Evolutionary conservation across 306 rosid species (phyloP), one percentile per base, ranked within the genome.

Genomic region (Castanea mollissima): DNA sequence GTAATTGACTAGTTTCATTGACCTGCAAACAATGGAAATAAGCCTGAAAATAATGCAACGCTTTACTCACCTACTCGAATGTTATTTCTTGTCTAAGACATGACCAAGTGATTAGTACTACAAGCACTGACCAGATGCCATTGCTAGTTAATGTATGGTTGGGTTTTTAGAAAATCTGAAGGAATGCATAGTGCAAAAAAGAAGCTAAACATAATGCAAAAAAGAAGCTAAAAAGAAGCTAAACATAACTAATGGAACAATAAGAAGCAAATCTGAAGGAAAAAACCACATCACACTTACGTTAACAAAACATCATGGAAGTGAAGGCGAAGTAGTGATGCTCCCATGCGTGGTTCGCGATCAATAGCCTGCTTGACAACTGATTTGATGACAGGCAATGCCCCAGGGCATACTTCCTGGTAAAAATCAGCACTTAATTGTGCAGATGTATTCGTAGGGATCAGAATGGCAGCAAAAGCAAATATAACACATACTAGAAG

Each of bases 291-390:
- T n/a, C 6, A 12, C 46, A 76, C 90, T 81, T 73, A 87, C 90
- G 55, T 87, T 87, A n/a, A 87, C 90, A 64, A 87, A 87, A 75
- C 90, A 87, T 87, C 90, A 55, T 87, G 90, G 73, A 87, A 87
- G 63, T 87, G 90, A 68, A 87, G 70, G 49, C 90, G 90, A 5
- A 87, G 81, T 21, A 87, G 77, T 16, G 88, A 87, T 2, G 88
- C 89, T n/a, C 89, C 89, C 15, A 74, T 74, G 34, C 87, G 89
- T 16, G 4, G 69, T 59, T 86, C 85, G 21, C 69, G 78, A 21
- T 0, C 9, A 25, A 86, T 83, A 54, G 85, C 89, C 23, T 9
- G 19, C 18, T 44, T 5, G 81, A 86, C 83, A 16, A 86, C 32
- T 7, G 56, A 21, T 58, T 55, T 69, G 29, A 86, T 80, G 62